phyloP scores from a whole-genome alignment of 169 alveolate species.

The Eimeria falciformis region DNA sequence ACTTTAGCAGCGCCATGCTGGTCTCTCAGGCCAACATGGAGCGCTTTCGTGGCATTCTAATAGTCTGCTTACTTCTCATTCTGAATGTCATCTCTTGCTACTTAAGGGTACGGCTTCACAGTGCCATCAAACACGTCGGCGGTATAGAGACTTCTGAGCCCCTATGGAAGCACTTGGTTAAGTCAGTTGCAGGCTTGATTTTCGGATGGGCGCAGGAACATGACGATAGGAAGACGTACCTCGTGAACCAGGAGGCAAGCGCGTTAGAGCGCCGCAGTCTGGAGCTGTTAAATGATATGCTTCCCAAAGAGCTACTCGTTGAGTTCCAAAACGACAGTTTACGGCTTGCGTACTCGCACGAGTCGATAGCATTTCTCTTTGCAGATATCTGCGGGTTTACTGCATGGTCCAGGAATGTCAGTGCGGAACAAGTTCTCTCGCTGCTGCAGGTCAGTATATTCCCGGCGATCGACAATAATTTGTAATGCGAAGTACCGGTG shows the following conservation, averaged over 20 bases:
- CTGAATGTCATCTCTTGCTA: slow-evolving; percentile 56
- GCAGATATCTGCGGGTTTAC: slow-evolving; percentile 99
- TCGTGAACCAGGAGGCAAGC: slow-evolving; percentile 73
- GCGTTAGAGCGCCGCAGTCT: slow-evolving; percentile 75
- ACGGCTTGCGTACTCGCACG: slow-evolving; percentile 84
- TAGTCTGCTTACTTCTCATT: slow-evolving; percentile 48
- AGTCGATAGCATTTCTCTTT: slow-evolving; percentile 96
- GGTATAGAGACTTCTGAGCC: background rate
- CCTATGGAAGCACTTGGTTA: no score
- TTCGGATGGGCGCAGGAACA: slow-evolving; percentile 37
- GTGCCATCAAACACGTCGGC: background rate
- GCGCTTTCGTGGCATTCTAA: slow-evolving; percentile 70
- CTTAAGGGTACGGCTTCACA: slow-evolving; percentile 26
- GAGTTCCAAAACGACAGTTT: slow-evolving; percentile 89
- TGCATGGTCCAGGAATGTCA: slow-evolving; percentile 93
- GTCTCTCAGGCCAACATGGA: slow-evolving; percentile 63
- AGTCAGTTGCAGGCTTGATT: no score
- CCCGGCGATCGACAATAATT: background rate
- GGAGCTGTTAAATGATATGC: slow-evolving; percentile 91
- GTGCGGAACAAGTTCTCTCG: slow-evolving; percentile 83
- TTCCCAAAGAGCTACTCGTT: slow-evolving; percentile 91
- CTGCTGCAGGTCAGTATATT: slow-evolving; percentile 33
- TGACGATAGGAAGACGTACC: slow-evolving; percentile 72
- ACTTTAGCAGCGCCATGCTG: slow-evolving; percentile 67
- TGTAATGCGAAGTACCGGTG: background rate